Percentiles rank a stretch among this genome's conserved stretches.
phyloP scores from a whole-genome alignment of 1,139 yeast genomes.

The Zygosaccharomyces sapae region DNA sequence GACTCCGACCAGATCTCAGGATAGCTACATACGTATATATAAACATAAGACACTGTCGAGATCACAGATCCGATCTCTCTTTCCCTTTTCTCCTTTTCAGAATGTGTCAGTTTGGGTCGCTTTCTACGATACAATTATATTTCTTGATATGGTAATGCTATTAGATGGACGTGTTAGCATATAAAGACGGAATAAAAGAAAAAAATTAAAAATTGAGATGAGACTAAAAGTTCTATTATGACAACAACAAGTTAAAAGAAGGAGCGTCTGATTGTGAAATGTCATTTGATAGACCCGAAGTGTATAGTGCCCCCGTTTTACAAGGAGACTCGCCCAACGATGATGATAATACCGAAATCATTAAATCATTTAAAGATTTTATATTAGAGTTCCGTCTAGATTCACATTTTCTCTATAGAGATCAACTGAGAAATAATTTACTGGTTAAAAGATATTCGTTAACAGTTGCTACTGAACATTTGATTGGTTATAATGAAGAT shows the following conservation, averaged over 20 bases:
- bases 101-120: neutral
- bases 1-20: neutral
- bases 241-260: neutral
- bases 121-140: neutral
- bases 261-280: slow-evolving; percentile 10
- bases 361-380: slow-evolving; percentile 75
- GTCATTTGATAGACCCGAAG: slow-evolving; percentile 77
- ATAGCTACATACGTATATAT: neutral
- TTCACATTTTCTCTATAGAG: slow-evolving; percentile 82
- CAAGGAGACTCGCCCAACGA: slow-evolving; percentile 65
- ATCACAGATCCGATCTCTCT: neutral
- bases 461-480: slow-evolving; percentile 76
- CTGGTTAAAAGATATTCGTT: slow-evolving; percentile 70
- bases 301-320: slow-evolving; percentile 78
- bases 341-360: slow-evolving; percentile 70
- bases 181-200: neutral
- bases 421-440: slow-evolving; percentile 83
- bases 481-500: slow-evolving; percentile 84
- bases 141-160: neutral
- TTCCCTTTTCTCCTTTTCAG: neutral
- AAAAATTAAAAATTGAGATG: neutral
- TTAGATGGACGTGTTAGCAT: neutral
- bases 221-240: neutral
- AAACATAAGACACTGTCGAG: neutral
- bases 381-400: slow-evolving; percentile 81